phyloP scores from a whole-genome alignment of 371 early-diverging fungal species.

The Mortierella sp. region DNA sequence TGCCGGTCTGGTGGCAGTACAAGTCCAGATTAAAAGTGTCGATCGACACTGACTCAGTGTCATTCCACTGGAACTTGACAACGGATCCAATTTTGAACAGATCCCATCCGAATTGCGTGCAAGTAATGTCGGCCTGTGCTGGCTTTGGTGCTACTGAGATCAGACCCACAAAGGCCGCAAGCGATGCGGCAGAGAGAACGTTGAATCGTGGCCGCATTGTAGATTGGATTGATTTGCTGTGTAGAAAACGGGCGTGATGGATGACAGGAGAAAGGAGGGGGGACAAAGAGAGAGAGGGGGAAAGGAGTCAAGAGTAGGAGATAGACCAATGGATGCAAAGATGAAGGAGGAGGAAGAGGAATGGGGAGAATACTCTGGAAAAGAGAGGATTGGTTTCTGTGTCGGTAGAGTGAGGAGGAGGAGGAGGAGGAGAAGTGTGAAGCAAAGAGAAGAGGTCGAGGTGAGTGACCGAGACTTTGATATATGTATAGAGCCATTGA shows the following conservation, averaged over 20 bases:
- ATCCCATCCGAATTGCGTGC: slow-evolving; percentile 25
- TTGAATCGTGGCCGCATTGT: slow-evolving; percentile 19
- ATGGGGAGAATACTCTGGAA: too few relatives aligned
- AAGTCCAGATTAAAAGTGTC: slow-evolving; percentile 31
- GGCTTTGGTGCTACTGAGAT: slow-evolving; percentile 7
- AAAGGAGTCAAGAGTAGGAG: neutral
- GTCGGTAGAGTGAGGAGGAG: too few relatives aligned
- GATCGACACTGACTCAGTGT: slow-evolving; percentile 24
- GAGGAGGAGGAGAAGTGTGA: too few relatives aligned
- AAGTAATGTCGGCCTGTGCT: slow-evolving; percentile 23
- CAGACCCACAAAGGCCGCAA: slow-evolving; percentile 4
- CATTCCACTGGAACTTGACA: slow-evolving; percentile 39
- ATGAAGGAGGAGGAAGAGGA: neutral
- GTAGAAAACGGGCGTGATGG: neutral
- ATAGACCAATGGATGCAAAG: neutral
- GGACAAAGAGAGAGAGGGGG: neutral
- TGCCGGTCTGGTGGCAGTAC: slow-evolving; percentile 26
- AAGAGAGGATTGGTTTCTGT: too few relatives aligned
- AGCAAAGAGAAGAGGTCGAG: too few relatives aligned
- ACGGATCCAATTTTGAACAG: slow-evolving; percentile 38
- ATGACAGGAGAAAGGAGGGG: neutral
- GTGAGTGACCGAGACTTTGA: too few relatives aligned
- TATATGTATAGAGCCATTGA: too few relatives aligned
- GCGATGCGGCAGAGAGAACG: slow-evolving; percentile 4
- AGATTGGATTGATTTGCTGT: neutral